Evolutionary conservation across 176 grass and related monocot genomes (phyloP), one percentile per base, ranked within the genome.

Genomic region (Alopecurus myosuroides): DNA sequence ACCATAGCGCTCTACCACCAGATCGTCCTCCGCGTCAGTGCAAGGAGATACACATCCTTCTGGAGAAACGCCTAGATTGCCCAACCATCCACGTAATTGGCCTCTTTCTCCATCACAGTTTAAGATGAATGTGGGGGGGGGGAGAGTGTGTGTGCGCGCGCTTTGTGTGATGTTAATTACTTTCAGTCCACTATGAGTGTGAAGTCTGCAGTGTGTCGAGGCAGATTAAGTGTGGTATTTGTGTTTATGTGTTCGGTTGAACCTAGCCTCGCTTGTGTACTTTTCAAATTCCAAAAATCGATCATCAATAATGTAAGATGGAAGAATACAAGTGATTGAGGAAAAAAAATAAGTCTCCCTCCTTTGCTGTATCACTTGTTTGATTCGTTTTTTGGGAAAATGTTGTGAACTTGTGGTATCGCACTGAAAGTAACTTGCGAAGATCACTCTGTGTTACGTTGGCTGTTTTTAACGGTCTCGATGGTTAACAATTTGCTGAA

Each of bases 1-100:
- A 90, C 90, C 20, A 86, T 90, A 1, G 90, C 90, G 28, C 45
- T 90, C 37, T 95, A 95, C 80, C 93, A 95, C 88, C 88, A 95
- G 90, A 90, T 78, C 31, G 84, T 92, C 29, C 90, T 92, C 70
- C 79, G 93, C 14, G 93, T 90, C 9, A 77, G 93, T 2, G 86
- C 90, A 39, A 85, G 91, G 67, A 76, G 86, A 0, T 58, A 84
- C 26, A 79, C 88, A 49, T 88, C 89, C 76, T 92, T 92, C 93
- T 68, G 88, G 23, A 95, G 90, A 82, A 90, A 92, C 64, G 78
- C 87, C 46, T 91, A 88, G 77, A 5, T 86, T 35, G 13, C 18
- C 53, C 6, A 26, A 4, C 11, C 3, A 6, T 26, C 18, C 0
- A 17, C 3, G 23, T 4, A 25, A 50, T 13, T 8, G 22, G 30